A percentile compares a stretch with the other conserved stretches of the same genome.
Conservation (phyloP, 2,329 filamentous ascomycete species). For the Alternaria arbusti region DNA sequence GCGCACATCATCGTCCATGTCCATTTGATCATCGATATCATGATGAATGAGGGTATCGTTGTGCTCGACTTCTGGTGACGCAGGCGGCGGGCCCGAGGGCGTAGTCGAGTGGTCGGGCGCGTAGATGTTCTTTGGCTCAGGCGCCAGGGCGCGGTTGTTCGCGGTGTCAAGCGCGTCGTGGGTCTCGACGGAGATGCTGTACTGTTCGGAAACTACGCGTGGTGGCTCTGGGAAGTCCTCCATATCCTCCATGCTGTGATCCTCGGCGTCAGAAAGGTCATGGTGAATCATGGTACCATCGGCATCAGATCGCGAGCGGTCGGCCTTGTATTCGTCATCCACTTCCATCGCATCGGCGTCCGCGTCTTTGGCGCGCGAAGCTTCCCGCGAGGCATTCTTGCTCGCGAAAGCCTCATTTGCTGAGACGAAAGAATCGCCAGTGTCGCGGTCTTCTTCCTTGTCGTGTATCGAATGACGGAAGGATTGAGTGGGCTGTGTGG, state of each 20-base stretch:
- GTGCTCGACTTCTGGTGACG: constrained; percentile 28
- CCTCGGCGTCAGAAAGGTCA: constrained; percentile 25
- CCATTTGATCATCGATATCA: constrained; percentile 48
- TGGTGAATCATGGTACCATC: constrained; percentile 37
- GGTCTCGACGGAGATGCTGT: constrained; percentile 42
- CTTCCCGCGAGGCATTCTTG: constrained; percentile 38
- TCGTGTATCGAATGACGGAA: constrained; percentile 32
- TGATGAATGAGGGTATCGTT: constrained; percentile 42
- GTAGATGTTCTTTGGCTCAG: constrained; percentile 32
- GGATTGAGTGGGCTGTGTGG: constrained; percentile 38
- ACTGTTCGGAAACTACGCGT: constrained; percentile 34
- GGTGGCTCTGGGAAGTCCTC: constrained; percentile 30
- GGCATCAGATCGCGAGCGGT: constrained; percentile 24
- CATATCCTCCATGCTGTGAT: constrained; percentile 27
- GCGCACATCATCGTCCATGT: constrained; percentile 60
- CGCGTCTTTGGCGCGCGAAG: constrained; percentile 25
- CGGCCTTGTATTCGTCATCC: constrained; percentile 34
- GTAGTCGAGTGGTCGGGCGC: constrained; percentile 26
- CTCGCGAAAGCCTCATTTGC: constrained; percentile 53
- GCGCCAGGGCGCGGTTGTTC: constrained; percentile 24
- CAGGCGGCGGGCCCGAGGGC: constrained; percentile 29
- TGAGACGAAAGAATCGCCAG: constrained; percentile 57
- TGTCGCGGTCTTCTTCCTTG: constrained; percentile 38
- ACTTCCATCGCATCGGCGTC: constrained; percentile 41
- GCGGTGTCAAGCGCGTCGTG: constrained; percentile 41